Evolutionary conservation across 1,139 yeast genomes (phyloP).

Genomic region (Zygotorulaspora mrakii): DNA sequence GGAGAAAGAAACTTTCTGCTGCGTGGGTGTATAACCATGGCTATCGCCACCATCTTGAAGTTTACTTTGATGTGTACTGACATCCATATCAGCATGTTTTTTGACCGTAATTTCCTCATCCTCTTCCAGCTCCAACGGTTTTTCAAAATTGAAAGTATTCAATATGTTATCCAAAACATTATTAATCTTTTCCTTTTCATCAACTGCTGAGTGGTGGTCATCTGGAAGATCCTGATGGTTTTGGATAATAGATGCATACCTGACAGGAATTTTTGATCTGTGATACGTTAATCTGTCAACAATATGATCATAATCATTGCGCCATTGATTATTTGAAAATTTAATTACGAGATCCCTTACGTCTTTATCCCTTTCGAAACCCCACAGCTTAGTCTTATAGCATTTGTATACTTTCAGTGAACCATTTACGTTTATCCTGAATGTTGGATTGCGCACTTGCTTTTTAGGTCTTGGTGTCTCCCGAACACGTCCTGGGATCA

Average conservation of each 20-base stretch:
- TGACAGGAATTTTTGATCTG: conserved; percentile 18
- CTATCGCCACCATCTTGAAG: no score
- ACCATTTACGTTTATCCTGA: conserved; percentile 63
- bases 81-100: conserved; percentile 34
- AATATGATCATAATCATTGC: conserved; percentile 75
- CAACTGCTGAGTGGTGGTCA: conserved; percentile 20
- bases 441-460: conserved; percentile 50
- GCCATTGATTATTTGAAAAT: conserved; percentile 63
- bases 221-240: conserved; percentile 35
- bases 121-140: conserved; percentile 53
- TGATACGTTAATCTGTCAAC: conserved; percentile 51
- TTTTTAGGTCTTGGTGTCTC: conserved; percentile 47
- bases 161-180: conserved; percentile 53
- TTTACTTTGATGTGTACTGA: conserved; percentile 4
- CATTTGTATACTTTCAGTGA: conserved; percentile 55
- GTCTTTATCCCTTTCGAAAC: conserved; percentile 64
- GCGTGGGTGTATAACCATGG: no score
- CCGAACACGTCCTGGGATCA: conserved; percentile 63
- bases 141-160: conserved; percentile 54
- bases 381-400: conserved; percentile 83
- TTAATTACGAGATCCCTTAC: conserved; percentile 58
- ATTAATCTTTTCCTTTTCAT: conserved; percentile 41
- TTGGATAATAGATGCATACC: conserved; percentile 22
- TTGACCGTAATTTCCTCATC: conserved; percentile 44
- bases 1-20: no score